phyloP scores from a whole-genome alignment of 192 early-diverging fungal species.

The Gryganskiella cystojenkinii region DNA sequence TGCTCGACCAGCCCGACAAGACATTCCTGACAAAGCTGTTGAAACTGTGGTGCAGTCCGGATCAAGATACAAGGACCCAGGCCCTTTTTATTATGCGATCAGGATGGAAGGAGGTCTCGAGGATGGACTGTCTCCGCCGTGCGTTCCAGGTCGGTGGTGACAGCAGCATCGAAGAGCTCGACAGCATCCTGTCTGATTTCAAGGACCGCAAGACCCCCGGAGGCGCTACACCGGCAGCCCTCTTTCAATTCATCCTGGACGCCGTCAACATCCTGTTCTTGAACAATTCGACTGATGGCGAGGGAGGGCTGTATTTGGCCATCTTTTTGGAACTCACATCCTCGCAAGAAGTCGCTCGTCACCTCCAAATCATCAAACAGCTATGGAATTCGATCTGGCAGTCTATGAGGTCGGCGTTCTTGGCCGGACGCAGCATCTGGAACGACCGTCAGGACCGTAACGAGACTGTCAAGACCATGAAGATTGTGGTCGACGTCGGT shows the following conservation, averaged over 20 bases:
- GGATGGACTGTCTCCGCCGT: slow-evolving; percentile 24
- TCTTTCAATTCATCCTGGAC: slow-evolving; percentile 36
- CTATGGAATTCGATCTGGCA: slow-evolving; percentile 48
- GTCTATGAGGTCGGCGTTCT: slow-evolving; percentile 31
- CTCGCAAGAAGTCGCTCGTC: slow-evolving; percentile 31
- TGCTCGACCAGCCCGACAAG: slow-evolving; percentile 9
- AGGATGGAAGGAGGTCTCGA: slow-evolving; percentile 28
- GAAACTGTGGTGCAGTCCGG: slow-evolving; percentile 38
- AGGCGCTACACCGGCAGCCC: slow-evolving; percentile 30
- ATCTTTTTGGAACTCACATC: slow-evolving; percentile 43
- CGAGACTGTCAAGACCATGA: slow-evolving; percentile 47
- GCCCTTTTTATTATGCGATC: slow-evolving; percentile 33
- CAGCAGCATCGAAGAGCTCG: slow-evolving; percentile 30
- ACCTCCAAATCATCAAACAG: slow-evolving; percentile 29
- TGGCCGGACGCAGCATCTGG: slow-evolving; percentile 35
- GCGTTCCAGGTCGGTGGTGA: slow-evolving; percentile 35
- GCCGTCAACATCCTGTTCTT: slow-evolving; percentile 42
- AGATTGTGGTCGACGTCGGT: slow-evolving; percentile 29
- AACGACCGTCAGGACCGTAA: slow-evolving; percentile 23
- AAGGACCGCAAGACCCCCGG: slow-evolving; percentile 29
- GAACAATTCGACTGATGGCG: slow-evolving; percentile 37
- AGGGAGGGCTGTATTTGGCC: slow-evolving; percentile 47
- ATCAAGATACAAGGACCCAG: slow-evolving; percentile 27
- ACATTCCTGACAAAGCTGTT: slow-evolving; percentile 24
- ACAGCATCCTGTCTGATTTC: slow-evolving; percentile 32